Evolutionary conservation across 148 eudicot species (phyloP).

Genomic region (Spergularia bocconei): DNA sequence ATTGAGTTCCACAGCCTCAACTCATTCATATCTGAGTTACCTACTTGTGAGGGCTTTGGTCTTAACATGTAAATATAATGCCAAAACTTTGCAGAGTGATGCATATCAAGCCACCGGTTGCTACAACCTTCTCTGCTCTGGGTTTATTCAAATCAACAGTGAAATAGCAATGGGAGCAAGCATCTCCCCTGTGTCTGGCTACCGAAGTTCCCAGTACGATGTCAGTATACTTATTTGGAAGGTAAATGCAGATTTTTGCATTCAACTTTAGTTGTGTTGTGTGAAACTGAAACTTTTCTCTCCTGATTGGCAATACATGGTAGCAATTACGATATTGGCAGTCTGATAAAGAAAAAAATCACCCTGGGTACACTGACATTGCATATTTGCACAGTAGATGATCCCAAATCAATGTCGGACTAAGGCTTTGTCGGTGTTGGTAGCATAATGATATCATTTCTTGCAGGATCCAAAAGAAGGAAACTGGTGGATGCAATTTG

Average conservation of each 20-base stretch:
- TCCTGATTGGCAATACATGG: too few relatives aligned
- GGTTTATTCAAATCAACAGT: conserved; percentile 91
- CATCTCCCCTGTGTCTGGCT: conserved; percentile 90
- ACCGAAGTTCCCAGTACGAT: conserved; percentile 80
- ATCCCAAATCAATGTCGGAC: too few relatives aligned
- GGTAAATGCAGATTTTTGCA: conserved; percentile 45
- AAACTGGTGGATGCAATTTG: conserved; percentile 99
- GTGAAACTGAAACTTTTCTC: too few relatives aligned
- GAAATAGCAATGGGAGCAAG: conserved; percentile 98
- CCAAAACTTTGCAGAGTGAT: conserved; percentile 62
- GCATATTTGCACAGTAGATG: background rate
- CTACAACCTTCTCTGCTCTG: conserved; percentile 94
- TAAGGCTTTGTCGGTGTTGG: too few relatives aligned
- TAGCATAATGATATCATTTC: background rate
- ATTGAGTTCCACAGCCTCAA: background rate
- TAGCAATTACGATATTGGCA: too few relatives aligned
- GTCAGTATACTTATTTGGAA: conserved; percentile 97
- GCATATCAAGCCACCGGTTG: conserved; percentile 99
- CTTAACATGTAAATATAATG: background rate
- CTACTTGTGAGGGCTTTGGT: background rate
- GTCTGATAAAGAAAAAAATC: too few relatives aligned
- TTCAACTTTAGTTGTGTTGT: conserved; percentile 16
- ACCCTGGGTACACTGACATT: too few relatives aligned
- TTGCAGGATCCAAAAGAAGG: conserved; percentile 90
- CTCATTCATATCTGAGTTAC: too few relatives aligned